A percentile compares a stretch with the other conserved stretches of the same genome.
Conservation (phyloP, 371 early-diverging fungal species). For the Mucor saturninus region DNA sequence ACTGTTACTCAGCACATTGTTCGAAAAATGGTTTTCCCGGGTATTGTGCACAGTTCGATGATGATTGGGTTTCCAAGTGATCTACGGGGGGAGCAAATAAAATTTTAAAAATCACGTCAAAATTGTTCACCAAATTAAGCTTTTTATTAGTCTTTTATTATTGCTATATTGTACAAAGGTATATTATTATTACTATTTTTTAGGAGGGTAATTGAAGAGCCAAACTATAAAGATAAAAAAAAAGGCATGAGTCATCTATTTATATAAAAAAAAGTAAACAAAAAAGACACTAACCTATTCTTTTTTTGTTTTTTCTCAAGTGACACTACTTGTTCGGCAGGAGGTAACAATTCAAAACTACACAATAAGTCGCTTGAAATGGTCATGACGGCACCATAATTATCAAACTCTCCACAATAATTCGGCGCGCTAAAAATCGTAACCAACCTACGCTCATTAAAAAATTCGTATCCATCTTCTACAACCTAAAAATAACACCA, state of each 20-base stretch:
- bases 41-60: too few relatives aligned
- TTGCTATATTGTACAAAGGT: background rate
- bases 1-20: too few relatives aligned
- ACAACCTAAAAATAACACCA: conserved; percentile 68
- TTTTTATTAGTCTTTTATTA: too few relatives aligned
- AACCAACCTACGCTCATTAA: conserved; percentile 91
- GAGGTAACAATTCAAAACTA: conserved; percentile 66
- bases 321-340: conserved; percentile 18
- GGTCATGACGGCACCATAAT: conserved; percentile 92
- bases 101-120: background rate
- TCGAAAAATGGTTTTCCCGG: too few relatives aligned
- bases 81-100: too few relatives aligned
- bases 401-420: conserved; percentile 98
- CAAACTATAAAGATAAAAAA: conserved; percentile 1
- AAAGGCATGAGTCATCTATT: background rate
- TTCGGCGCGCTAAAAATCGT: conserved; percentile 98
- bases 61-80: too few relatives aligned
- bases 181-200: background rate
- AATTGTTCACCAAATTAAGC: too few relatives aligned
- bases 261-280: background rate
- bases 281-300: conserved; percentile 14
- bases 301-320: conserved; percentile 16
- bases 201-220: conserved; percentile 18
- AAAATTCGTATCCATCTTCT: conserved; percentile 99
- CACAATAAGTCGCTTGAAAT: conserved; percentile 90